Evolutionary conservation across 192 early-diverging fungal genomes (phyloP).

Genomic region (Backusella psychrophila): DNA sequence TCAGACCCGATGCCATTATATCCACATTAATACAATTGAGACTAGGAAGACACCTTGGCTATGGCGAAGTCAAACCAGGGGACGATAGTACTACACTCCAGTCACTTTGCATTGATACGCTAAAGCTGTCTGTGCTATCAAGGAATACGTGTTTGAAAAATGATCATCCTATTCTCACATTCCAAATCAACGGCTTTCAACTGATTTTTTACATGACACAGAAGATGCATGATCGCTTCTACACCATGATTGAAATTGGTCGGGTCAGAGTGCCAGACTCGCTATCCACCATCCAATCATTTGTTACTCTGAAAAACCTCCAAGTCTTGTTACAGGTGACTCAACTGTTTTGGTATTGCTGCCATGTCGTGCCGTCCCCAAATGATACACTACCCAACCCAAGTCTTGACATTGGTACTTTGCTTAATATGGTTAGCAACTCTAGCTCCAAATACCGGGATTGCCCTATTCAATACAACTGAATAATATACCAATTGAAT

Average conservation of each 20-base stretch:
- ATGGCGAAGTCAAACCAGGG: conserved; percentile 11
- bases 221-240: neutral
- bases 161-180: neutral
- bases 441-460: conserved; percentile 12
- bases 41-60: conserved; percentile 5
- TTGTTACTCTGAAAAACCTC: too few relatives aligned
- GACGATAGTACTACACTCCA: neutral
- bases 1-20: neutral
- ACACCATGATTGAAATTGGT: neutral
- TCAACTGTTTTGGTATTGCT: neutral
- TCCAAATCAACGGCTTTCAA: conserved; percentile 7
- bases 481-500: neutral
- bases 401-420: neutral
- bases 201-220: conserved; percentile 4
- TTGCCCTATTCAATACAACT: conserved; percentile 1
- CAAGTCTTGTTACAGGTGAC: neutral
- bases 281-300: too few relatives aligned
- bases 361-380: neutral
- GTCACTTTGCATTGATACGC: neutral
- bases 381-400: neutral
- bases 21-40: conserved; percentile 5
- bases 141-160: conserved; percentile 4
- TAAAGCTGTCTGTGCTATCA: conserved; percentile 7
- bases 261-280: neutral
- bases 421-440: conserved; percentile 8